Conservation (phyloP, 2,329 filamentous ascomycete genomes). For the Neobulgaria alba region DNA sequence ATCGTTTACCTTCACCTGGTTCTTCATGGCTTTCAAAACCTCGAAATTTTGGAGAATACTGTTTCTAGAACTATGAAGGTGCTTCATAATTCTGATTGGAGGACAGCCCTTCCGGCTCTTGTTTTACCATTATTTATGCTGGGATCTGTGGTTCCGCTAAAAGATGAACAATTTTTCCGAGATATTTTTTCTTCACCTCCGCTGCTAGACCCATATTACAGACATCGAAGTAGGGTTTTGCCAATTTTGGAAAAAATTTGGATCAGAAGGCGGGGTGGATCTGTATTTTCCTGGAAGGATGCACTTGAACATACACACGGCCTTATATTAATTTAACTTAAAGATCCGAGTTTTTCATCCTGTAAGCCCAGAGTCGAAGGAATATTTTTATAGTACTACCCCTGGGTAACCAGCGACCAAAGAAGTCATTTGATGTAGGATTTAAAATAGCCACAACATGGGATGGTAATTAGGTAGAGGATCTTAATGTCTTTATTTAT, state of each 20-base stretch:
- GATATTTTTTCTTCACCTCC: constrained; percentile 18
- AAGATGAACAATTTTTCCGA: constrained; percentile 22
- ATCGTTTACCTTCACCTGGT: constrained; percentile 23
- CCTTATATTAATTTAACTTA: too few species aligned
- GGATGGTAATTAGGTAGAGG: too few species aligned
- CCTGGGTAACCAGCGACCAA: too few species aligned
- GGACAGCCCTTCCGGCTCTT: constrained; percentile 14
- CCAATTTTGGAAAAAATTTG: constrained; percentile 23
- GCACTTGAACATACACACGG: constrained; percentile 10
- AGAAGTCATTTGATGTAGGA: too few species aligned
- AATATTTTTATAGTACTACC: too few species aligned
- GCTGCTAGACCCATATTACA: constrained; percentile 19
- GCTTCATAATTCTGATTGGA: constrained; percentile 12
- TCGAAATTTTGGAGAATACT: constrained; percentile 9
- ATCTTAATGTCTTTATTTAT: too few species aligned
- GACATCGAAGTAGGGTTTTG: constrained; percentile 22
- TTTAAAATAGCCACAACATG: too few species aligned
- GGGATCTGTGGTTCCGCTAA: constrained; percentile 16
- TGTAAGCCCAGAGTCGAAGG: too few species aligned
- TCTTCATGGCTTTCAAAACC: constrained; percentile 14
- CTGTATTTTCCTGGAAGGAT: constrained; percentile 11
- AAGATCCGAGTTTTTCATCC: too few species aligned
- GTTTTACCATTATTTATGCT: constrained; percentile 23
- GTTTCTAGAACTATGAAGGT: constrained; percentile 17
- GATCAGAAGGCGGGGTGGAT: constrained; percentile 8